These are phyloP conservation scores for Colletotrichum costaricense DNA, from an alignment of 2,329 filamentous ascomycete species.

Conservation along the genomic window DNA sequence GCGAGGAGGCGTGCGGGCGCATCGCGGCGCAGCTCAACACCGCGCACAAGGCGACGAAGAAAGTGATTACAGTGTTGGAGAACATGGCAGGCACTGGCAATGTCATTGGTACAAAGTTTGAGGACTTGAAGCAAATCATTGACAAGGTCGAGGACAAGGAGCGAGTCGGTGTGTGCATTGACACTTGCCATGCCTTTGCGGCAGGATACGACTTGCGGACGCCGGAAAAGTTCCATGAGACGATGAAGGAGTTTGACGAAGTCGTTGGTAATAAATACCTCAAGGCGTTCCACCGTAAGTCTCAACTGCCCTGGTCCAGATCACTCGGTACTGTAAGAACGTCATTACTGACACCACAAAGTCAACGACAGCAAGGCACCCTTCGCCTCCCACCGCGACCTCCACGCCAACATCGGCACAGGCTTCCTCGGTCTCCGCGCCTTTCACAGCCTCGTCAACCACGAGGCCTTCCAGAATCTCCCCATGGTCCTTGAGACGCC, in stretches of 20 bases:
- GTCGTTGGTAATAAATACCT: conserved; percentile 84
- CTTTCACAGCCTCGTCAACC: conserved; percentile 93
- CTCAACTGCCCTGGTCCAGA: too few species aligned
- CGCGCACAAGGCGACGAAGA: conserved; percentile 79
- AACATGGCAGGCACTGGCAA: conserved; percentile 96
- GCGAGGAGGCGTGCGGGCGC: conserved; percentile 77
- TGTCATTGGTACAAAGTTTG: conserved; percentile 85
- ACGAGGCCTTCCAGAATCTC: conserved; percentile 77
- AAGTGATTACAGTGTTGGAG: conserved; percentile 87
- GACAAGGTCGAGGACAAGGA: conserved; percentile 80
- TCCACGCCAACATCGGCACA: conserved; percentile 96
- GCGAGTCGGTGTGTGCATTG: conserved; percentile 92
- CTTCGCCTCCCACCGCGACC: conserved; percentile 81
- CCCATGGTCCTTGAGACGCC: conserved; percentile 98
- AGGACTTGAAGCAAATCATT: conserved; percentile 90
- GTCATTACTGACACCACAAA: conserved; percentile 38
- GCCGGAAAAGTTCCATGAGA: conserved; percentile 77
- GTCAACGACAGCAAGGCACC: conserved; percentile 97
- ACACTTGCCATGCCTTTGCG: conserved; percentile 96
- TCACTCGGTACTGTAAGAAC: background rate
- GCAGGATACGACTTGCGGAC: conserved; percentile 91
- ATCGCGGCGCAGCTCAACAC: conserved; percentile 87
- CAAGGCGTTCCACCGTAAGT: conserved; percentile 77
- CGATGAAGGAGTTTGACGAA: conserved; percentile 80
- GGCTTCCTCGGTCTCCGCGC: conserved; percentile 91